Evolutionary conservation across 202 grass and related monocot genomes (phyloP).

Genomic region (Eragrostis tef): DNA sequence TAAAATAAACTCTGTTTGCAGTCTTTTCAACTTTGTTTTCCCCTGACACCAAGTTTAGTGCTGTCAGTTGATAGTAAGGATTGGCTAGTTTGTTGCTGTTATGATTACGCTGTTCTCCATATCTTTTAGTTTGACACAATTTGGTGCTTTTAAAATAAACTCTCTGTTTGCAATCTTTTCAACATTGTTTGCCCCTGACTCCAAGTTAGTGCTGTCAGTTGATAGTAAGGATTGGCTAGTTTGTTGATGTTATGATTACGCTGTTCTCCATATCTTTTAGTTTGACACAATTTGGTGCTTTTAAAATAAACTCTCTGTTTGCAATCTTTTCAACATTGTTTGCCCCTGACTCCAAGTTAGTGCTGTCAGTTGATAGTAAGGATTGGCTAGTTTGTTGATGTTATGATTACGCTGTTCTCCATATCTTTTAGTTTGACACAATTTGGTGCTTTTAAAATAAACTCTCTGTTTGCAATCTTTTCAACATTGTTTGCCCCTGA

Average conservation of each 20-base stretch:
- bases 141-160: background rate
- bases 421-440: background rate
- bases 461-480: background rate
- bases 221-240: background rate
- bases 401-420: background rate
- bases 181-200: too few relatives aligned
- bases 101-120: background rate
- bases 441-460: background rate
- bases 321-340: background rate
- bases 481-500: too few relatives aligned
- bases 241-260: background rate
- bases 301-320: background rate
- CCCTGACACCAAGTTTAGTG: too few relatives aligned
- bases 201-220: too few relatives aligned
- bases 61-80: background rate
- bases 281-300: background rate
- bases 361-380: too few relatives aligned
- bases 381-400: background rate
- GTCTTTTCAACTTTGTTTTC: too few relatives aligned
- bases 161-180: background rate
- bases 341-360: background rate
- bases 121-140: background rate
- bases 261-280: background rate
- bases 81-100: background rate
- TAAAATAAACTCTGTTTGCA: too few relatives aligned